phyloP scores from a whole-genome alignment of 768 basidiomycete genomes.

The Termitomyces sp. region DNA sequence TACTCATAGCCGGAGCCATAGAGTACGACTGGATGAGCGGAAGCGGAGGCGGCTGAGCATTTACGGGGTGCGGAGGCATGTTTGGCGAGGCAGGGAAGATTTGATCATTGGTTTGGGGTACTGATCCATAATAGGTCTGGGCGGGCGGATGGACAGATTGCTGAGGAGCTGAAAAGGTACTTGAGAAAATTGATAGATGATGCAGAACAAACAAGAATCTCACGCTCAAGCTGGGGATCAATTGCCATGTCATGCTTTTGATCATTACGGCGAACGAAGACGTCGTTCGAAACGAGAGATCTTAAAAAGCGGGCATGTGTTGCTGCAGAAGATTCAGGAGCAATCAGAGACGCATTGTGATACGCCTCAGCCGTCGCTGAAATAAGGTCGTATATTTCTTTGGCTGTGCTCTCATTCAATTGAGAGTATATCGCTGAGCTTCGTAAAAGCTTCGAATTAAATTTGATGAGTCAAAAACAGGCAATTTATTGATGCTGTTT shows the following conservation, averaged over 20 bases:
- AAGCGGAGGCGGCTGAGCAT: constrained; percentile 20
- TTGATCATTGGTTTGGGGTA: background rate
- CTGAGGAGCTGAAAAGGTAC: constrained; percentile 17
- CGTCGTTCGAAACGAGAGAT: constrained; percentile 60
- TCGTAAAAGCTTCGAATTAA: constrained; percentile 54
- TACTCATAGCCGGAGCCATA: background rate
- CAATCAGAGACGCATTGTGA: constrained; percentile 60
- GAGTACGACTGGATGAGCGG: constrained; percentile 1
- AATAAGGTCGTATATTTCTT: constrained; percentile 64
- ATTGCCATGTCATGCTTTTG: constrained; percentile 37
- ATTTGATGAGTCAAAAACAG: constrained; percentile 2
- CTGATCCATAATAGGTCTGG: constrained; percentile 24
- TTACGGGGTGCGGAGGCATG: constrained; percentile 21
- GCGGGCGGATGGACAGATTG: constrained; percentile 14
- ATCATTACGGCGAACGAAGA: constrained; percentile 44
- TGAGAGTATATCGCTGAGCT: constrained; percentile 53
- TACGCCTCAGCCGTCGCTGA: constrained; percentile 74
- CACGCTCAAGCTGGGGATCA: constrained; percentile 56
- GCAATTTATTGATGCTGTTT: constrained; percentile 2
- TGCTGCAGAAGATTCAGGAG: constrained; percentile 59
- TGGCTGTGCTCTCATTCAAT: constrained; percentile 53
- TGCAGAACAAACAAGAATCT: constrained; percentile 10
- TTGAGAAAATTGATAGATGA: constrained; percentile 3
- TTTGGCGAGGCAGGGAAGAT: constrained; percentile 36
- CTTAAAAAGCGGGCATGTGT: constrained; percentile 79